Evolutionary conservation across 2,329 filamentous ascomycete genomes (phyloP), one percentile per base, ranked within the genome.

Genomic region (Exophiala calicioides): DNA sequence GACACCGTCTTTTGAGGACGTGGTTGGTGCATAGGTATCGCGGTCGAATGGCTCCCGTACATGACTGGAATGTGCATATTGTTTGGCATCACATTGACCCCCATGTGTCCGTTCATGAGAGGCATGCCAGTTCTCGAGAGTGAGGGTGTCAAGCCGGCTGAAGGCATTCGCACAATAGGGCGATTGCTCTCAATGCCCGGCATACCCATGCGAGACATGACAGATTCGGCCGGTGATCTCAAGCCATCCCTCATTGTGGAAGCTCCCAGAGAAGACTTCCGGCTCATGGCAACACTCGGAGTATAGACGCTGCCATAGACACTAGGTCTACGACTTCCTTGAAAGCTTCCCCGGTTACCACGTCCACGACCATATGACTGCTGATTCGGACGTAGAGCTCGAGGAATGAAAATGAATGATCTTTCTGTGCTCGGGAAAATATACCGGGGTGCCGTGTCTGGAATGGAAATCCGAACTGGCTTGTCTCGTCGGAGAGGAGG

Each of bases 381-480:
- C 65, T 95, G 90, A 65, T 95, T 96, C 10, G 93, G 93, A 58
- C 93, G 82, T 72, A 96, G 79, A 8, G 91, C 91, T 57, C 93
- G 81, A 9, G 93, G 93, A 51, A 98, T 98, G 70, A 98, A 98
- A 60, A 96, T 95, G 67, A 98, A 98, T 0, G 93, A 97, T 56
- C 93, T 79, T 60, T 96, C 90, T 35, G 81, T 77, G 2, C 90
- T 86, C 4, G 93, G 93, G 68, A 93, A 95, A 51, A 96, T 90
- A 67, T 96, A 96, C 53, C 87, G 82, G 26, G 89, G 87, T 20
- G 55, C 35, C 54, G 86, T 79, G 20, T 86, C 78, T 2, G 93
- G 91, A 31, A 98, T 76, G 6, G 90, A 96, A 58, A 98, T 88
- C 39, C 93, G 85, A 30, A 97, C 93, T 5, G 93, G 93, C 66